Evolutionary conservation across 495 filamentous ascomycete genomes (phyloP), one percentile per base, ranked within the genome.

Genomic region (Aspergillus coremiiformis): DNA sequence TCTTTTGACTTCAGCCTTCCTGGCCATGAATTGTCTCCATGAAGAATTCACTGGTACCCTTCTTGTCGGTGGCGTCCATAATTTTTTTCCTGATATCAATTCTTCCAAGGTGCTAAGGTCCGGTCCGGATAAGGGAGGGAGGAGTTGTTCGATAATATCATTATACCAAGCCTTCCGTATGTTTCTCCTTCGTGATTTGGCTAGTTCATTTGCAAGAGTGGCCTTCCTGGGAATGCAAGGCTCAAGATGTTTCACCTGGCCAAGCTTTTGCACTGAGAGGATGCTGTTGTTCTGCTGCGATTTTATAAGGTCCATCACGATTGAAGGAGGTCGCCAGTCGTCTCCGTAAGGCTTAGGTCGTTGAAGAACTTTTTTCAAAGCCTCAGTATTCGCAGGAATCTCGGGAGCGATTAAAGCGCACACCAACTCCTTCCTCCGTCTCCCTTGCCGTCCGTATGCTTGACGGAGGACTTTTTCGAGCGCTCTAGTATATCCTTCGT

Each of bases 391-490:
- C 17, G 54, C 37, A 0, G 76, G 69, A 9, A 66, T 48, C 17
- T 72, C 56, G 11, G 61, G 66, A 11, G 52, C 50, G 12, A 82
- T 53, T 24, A 90, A 54, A 0, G 73, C 58, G 1, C 64, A 35
- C 22, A 88, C 48, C 21, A 95, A 69, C 39, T 84, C 67, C 30
- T 84, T 80, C 43, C 84, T 75, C 39, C 86, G 78, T 57, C 70
- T 80, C 14, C 92, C 91, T 3, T 68, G 66, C 24, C 92, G 83
- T 3, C 90, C 93, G 65, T 94, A 93, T 23, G 85, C 79, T 39
- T 78, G 57, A 5, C 76, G 57, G 19, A 96, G 65, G 10, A 96
- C 72, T 32, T 75, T 83, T 24, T 78, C 67, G 23, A 96, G 72
- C 14, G 82, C 77, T 8, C 66, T 56, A 11, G 73, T 39, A 46